Evolutionary conservation across 2,329 filamentous ascomycete genomes (phyloP).

Genomic region (Chaetomium olivaceum): DNA sequence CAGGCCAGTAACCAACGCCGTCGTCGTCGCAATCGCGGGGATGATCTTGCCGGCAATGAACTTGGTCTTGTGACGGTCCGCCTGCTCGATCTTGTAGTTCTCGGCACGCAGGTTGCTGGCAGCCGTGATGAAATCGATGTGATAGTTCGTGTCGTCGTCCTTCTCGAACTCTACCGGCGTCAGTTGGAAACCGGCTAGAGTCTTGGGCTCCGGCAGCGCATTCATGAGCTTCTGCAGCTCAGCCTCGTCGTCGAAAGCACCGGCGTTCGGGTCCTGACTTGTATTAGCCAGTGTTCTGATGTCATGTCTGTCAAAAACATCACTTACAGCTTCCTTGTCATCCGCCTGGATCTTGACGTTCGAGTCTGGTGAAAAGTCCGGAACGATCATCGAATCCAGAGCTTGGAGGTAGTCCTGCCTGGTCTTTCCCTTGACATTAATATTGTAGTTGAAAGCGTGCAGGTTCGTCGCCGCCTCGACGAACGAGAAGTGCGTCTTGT

Average conservation of each 20-base stretch:
- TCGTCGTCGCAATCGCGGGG: conserved; percentile 95
- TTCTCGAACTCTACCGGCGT: conserved; percentile 94
- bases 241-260: conserved; percentile 68
- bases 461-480: conserved; percentile 86
- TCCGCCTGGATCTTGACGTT: conserved; percentile 95
- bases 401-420: conserved; percentile 75
- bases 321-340: conserved; percentile 79
- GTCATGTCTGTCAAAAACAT: background rate
- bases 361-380: conserved; percentile 88
- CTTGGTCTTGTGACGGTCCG: conserved; percentile 97
- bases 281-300: conserved; percentile 30
- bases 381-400: conserved; percentile 88
- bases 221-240: conserved; percentile 72
- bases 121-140: conserved; percentile 98
- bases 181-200: conserved; percentile 83
- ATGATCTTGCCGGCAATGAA: conserved; percentile 99
- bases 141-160: conserved; percentile 95
- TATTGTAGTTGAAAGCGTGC: conserved; percentile 97
- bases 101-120: conserved; percentile 94
- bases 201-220: conserved; percentile 74
- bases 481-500: conserved; percentile 85
- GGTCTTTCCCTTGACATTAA: conserved; percentile 76
- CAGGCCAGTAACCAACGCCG: conserved; percentile 89
- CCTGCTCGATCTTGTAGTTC: conserved; percentile 94
- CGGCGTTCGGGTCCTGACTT: conserved; percentile 70